Base-by-base conservation (phyloP, 257 asterid species). In the Capsicum chinense region DNA sequence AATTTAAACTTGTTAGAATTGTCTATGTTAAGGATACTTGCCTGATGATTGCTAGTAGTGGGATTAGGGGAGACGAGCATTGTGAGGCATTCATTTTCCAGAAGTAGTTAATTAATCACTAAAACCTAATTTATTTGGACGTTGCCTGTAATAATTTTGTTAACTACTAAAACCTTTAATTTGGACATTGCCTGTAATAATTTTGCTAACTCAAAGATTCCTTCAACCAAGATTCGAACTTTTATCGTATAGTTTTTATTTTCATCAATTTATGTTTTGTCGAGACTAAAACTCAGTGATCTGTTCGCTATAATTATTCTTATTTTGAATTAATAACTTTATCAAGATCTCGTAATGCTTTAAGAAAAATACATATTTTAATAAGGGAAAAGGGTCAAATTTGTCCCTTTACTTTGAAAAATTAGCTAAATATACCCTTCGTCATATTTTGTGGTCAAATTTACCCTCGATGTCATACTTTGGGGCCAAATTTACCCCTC, bases 21-120 rank as follows among this genome's bases (percentile, higher is more conserved):
- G 83, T 80, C 71, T 58, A 60, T 5, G 37, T 80, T 80, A 80
- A 80, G 60, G 83, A 80, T 60, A 19, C 83, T 80, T 80, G 44
- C 71, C 37, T 59, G 59, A 64, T 60, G 56, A 44, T 56, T 10
- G 71, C 56, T 39, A 58, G 37, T 83, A 74, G 86, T 62, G 68
- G 74, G 78, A 56, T 52, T 12, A 52, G 76, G 19, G 86, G 64
- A 74, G 86, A 83, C 86, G 17, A 42, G 59, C 48, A 83, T 39
- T 42, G 58, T n/a, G n/a, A 57, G 82, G 85, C 79, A 35, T 67
- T 82, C 17, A 50, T 21, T 74, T 74, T 74, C 13, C 9, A 48
- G 19, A 73, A 6, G 59, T 48, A 73, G 11, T 48, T 73, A 6
- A 48, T 21, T 74, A 74, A 50, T 50, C 50, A 74, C 62, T 12